These are phyloP conservation scores for Russula sp. DNA, from an alignment of 768 basidiomycete species.

Conservation along the genomic window DNA sequence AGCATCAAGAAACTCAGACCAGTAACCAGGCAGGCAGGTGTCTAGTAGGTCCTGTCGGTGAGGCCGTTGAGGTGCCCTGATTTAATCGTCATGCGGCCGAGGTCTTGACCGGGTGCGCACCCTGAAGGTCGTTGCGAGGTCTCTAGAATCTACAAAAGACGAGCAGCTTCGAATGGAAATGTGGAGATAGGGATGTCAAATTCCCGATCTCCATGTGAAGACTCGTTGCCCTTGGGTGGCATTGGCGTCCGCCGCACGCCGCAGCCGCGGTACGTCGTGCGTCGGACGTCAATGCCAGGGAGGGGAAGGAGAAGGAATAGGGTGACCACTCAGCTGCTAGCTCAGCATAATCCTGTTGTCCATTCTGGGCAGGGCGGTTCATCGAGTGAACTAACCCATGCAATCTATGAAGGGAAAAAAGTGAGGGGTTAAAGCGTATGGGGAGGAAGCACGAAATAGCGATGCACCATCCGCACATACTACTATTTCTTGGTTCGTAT, in stretches of 20 bases:
- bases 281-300: background rate
- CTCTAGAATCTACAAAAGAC: background rate
- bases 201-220: too few relatives aligned
- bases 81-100: background rate
- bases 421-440: too few relatives aligned
- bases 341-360: background rate
- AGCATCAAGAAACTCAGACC: background rate
- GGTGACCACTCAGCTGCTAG: background rate
- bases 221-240: too few relatives aligned
- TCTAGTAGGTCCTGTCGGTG: background rate
- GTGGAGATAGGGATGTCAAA: too few relatives aligned
- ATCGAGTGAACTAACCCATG: background rate
- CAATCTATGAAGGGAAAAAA: background rate
- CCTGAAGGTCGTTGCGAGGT: background rate
- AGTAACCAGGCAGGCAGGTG: background rate
- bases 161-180: too few relatives aligned
- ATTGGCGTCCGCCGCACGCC: background rate
- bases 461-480: too few relatives aligned
- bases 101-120: constrained; percentile 9
- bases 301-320: background rate
- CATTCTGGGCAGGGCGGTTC: background rate
- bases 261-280: constrained; percentile 6
- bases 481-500: background rate
- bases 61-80: background rate
- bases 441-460: too few relatives aligned